Evolutionary conservation across 2,329 filamentous ascomycete genomes (phyloP), one percentile per base, ranked within the genome.

Genomic region (Teratosphaeria pseudoeucalypti): DNA sequence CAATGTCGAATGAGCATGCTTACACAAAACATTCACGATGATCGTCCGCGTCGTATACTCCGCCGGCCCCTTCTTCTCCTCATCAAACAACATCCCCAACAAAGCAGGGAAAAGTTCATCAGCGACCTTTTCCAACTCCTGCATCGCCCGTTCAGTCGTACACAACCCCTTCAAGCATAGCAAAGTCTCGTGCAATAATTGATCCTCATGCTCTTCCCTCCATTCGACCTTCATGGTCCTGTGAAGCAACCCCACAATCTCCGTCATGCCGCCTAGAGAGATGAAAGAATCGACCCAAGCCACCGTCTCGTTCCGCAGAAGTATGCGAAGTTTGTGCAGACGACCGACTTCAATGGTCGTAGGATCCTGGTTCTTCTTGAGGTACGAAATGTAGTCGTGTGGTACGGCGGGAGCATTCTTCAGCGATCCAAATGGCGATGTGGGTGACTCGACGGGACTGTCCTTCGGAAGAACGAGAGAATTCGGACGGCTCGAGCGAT

Each of bases 131-230:
- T 89, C 83, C 7, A 99, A 82, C 70, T 92, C 89, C 65, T 88
- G 84, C 68, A 96, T 80, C 1, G 91, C 94, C 39, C 90, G 81
- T 16, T 89, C 91, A 1, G 92, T 96, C 1, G 94, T 99, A 71
- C 90, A 95, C 2, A 97, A 81, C 0, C 90, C 94, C 75, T 99
- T 99, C 64, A 99, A 81, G 70, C 94, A 97, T 52, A 96, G 82
- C 56, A 99, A 80, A 34, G 90, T 87, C 75, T 99, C 94, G 70
- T 97, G 92, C 6, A 99, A 82, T 43, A 99, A 81, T 10, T 87
- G 87, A 71, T 97, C 94, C 75, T 97, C 94, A 69, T 97, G 92
- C 68, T 97, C 94, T 79, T 96, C 94, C 70, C 92, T 90, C 92
- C 94, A 99, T 73, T 97, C 94, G 37, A 99, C 86, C 57, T 88